Base-by-base conservation (phyloP, 192 early-diverging fungal species). In the Pilobolus umbonatus region DNA sequence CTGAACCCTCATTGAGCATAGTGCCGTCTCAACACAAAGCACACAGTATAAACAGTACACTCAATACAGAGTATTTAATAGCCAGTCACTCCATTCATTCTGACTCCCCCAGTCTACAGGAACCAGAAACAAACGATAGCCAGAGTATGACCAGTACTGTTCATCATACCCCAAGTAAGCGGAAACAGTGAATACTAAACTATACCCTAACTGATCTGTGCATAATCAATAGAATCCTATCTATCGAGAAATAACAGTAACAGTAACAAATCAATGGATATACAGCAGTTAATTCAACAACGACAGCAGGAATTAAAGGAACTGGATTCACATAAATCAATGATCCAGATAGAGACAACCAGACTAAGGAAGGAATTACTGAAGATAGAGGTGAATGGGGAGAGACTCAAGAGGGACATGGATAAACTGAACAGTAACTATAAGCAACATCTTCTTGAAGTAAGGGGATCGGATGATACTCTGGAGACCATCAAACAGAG, bases 381-480 rank as follows among this genome's bases (percentile, higher is more conserved):
- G 7, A 45, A 57, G 30, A 25, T 25, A 8, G 31, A 57, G 30
- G 10, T 21, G 8, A 43, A 54, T 12, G 30, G 42, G 7, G 55
- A 61, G 2, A 35, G 58, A 10, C 60, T 60, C 1, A 48, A 44
- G 8, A 10, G 34, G 12, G 60, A 54, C 19, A 42, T 50, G 45
- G 38, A 45, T 2, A 12, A 60, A 11, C 24, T 69, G 22, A 17
- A 60, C 11, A 22, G 19, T 6, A 61, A 69, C 24, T 71, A 65
- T 31, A 26, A 61, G 21, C 17, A 49, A 1, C 61, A 71, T 57
- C 31, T 71, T 10, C 25, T 26, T 10, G 60, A 57, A 1, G 64
- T 79, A 36, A 74, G 77, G 4, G 72, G 72, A 45, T 76, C 73
- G 4, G 63, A 68, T 17, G 77, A 79, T 31, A 72, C 73, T 43